These are phyloP conservation scores for Xylaria telfairii DNA, from an alignment of 495 filamentous ascomycete species.

Conservation along the genomic window DNA sequence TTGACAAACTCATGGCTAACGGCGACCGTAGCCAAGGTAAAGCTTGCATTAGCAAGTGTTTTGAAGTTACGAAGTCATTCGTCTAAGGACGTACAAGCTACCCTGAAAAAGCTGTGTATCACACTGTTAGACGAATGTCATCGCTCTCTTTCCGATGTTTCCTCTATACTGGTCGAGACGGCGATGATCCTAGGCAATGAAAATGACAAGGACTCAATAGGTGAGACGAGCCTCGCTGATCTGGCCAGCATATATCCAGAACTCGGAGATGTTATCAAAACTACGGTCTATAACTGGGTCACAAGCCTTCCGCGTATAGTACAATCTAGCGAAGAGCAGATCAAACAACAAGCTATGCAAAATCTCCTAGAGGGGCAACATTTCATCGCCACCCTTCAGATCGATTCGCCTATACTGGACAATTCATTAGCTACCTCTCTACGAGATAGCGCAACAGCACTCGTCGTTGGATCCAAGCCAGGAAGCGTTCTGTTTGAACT, in stretches of 20 bases:
- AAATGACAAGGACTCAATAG: slow-evolving; percentile 49
- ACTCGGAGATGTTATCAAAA: slow-evolving; percentile 71
- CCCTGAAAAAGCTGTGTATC: slow-evolving; percentile 72
- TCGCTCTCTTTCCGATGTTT: slow-evolving; percentile 72
- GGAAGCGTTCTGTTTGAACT: slow-evolving; percentile 37
- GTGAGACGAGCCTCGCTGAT: slow-evolving; percentile 60
- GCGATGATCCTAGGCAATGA: slow-evolving; percentile 72
- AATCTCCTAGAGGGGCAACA: slow-evolving; percentile 75
- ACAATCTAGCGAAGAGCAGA: slow-evolving; percentile 80
- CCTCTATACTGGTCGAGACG: slow-evolving; percentile 77
- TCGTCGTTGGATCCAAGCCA: slow-evolving; percentile 46
- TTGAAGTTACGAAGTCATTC: slow-evolving; percentile 79
- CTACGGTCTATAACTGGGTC: slow-evolving; percentile 80
- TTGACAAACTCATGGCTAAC: slow-evolving; percentile 74
- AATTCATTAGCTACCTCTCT: slow-evolving; percentile 69
- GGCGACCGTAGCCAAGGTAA: slow-evolving; percentile 82
- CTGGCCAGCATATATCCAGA: slow-evolving; percentile 67
- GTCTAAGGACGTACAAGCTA: slow-evolving; percentile 69
- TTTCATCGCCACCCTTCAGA: slow-evolving; percentile 67
- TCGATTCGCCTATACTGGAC: slow-evolving; percentile 74
- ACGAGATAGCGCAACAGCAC: slow-evolving; percentile 62
- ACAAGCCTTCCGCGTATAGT: slow-evolving; percentile 80
- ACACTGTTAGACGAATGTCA: slow-evolving; percentile 78
- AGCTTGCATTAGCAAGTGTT: slow-evolving; percentile 80
- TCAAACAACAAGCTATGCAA: slow-evolving; percentile 72